Base-by-base conservation (phyloP, 805 yeast genomes). In the Lachancea sp. region DNA sequence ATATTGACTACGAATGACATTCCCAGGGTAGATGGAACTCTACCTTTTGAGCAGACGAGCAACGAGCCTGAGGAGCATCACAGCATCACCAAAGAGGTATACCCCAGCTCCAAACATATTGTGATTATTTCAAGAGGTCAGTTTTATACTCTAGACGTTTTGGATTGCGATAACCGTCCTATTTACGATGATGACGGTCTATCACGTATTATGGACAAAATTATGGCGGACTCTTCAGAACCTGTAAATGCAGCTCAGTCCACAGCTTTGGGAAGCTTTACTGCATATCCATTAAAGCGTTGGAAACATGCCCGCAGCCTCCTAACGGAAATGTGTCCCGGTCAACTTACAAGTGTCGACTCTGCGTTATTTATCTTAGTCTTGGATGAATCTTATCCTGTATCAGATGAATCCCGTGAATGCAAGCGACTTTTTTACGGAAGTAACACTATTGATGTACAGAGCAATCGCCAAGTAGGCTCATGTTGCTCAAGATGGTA, bases 401-500 rank as follows among this genome's bases (percentile, higher is more conserved):
- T 45, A 8, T 51, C 43, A 11, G 52, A 51, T 5, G 34, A 51
- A 30, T 56, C 53, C 11, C 50, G 36, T 8, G 53, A 51, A 34
- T 52, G 59, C 41, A 78, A 83, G 55, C 80, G 84, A 56, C 80
- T 87, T 69, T 76, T 86, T 36, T 85, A 92, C 60, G 97, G 97
- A 5, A 77, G 83, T 40, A 75, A 85, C 12, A 69, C 69, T 18
- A 70, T 88, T 31, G 84, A 84, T 48, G 76, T 80, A 5, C 40
- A 46, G 24, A 40, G 42, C 48, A 96, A 96, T 49, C 77, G 84
- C 38, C 96, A 88, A 64, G 79, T 82, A 9, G 97, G 97, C 30
- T 84, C 96, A 1, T 87, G 96, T 67, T 82, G 90, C 21, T 87
- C 90, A 49, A 69, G 97, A 60, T 88, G 96, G 96, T 88, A 86